Evolutionary conservation across 2,329 filamentous ascomycete genomes (phyloP).

Genomic region (Venturia asperata): DNA sequence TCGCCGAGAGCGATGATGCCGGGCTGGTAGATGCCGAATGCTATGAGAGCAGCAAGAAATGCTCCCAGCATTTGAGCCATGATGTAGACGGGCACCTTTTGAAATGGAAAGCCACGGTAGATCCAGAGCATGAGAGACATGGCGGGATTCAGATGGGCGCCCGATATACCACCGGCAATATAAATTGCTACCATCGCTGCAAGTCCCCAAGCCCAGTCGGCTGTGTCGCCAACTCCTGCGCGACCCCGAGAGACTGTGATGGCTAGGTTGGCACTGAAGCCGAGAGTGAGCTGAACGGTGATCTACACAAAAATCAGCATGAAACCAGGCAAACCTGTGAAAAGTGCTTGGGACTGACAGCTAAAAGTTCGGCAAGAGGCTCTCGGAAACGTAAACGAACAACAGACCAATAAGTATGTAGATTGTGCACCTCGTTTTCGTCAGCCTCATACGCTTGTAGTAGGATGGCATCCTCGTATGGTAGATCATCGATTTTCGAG

Average conservation of each 20-base stretch:
- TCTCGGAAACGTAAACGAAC: slow-evolving; percentile 22
- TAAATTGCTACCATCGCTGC: slow-evolving; percentile 20
- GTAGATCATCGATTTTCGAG: slow-evolving; percentile 1
- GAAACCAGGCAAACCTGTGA: neutral
- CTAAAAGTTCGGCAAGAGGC: slow-evolving; percentile 22
- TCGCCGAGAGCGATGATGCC: slow-evolving; percentile 27
- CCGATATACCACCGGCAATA: slow-evolving; percentile 17
- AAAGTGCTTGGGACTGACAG: slow-evolving; percentile 1
- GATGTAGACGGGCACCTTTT: slow-evolving; percentile 27
- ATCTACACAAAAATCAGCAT: slow-evolving; percentile 19
- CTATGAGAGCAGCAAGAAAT: slow-evolving; percentile 30
- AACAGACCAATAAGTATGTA: slow-evolving; percentile 22
- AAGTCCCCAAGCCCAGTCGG: slow-evolving; percentile 17
- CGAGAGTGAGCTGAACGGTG: slow-evolving; percentile 21
- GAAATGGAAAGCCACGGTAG: slow-evolving; percentile 32
- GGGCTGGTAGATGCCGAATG: slow-evolving; percentile 33
- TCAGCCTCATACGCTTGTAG: slow-evolving; percentile 16
- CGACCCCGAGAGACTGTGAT: slow-evolving; percentile 21
- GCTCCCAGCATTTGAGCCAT: slow-evolving; percentile 32
- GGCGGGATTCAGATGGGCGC: slow-evolving; percentile 20
- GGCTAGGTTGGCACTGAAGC: slow-evolving; percentile 22
- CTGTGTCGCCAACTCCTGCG: slow-evolving; percentile 19
- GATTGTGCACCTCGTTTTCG: slow-evolving; percentile 18
- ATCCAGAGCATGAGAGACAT: slow-evolving; percentile 25
- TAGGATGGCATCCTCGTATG: slow-evolving; percentile 5